Base-by-base conservation (phyloP, 352 stramenopile genomes). In the Phytophthora hybrid region DNA sequence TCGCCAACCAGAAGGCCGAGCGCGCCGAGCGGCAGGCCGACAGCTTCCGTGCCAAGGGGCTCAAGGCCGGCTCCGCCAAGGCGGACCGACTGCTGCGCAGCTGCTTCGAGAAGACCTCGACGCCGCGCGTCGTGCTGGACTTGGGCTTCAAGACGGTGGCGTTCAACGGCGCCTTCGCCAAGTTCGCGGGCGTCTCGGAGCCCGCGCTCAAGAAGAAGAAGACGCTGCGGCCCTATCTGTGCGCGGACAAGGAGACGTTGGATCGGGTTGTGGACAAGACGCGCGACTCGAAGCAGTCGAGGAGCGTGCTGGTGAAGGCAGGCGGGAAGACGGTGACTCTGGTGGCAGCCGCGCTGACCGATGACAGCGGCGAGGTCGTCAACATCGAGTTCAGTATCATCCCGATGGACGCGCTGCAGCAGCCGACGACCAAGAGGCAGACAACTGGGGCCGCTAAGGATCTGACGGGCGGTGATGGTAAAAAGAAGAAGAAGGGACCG, bases 381-480 rank as follows among this genome's bases (percentile, higher is more conserved):
- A 79, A 84, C 63, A 69, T 91, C 46, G 83, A 91, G 79, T 85
- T 88, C 56, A 87, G 78, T 47, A n/a, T 90, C 19, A 80, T 90
- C 39, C 79, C 83, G 0, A 37, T 80, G 32, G 74, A 78, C n/a
- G 13, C 63, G 39, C 44, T 16, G n/a, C 49, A 66, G 18, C 18
- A 44, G 55, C 29, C 53, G 59, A 32, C 63, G 7, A 46, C 21
- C 44, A 69, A 64, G 57, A 51, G 44, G 10, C 44, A 59, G 29
- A 71, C 53, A 56, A 26, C 37, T 7, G n/a, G 18, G 49, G 37
- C 57, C 11, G 68, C 64, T 11, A 60, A 64, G 46, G 56, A 67
- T 61, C 64, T 47, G 29, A 61, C 71, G 31, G 68, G 41, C 13
- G 63, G 49, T n/a, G 63, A 75, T 44, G 49, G 61, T 19, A 62